Evolutionary conservation across 2,329 filamentous ascomycete genomes (phyloP), one percentile per base, ranked within the genome.

Genomic region (Nothophoma quercina): DNA sequence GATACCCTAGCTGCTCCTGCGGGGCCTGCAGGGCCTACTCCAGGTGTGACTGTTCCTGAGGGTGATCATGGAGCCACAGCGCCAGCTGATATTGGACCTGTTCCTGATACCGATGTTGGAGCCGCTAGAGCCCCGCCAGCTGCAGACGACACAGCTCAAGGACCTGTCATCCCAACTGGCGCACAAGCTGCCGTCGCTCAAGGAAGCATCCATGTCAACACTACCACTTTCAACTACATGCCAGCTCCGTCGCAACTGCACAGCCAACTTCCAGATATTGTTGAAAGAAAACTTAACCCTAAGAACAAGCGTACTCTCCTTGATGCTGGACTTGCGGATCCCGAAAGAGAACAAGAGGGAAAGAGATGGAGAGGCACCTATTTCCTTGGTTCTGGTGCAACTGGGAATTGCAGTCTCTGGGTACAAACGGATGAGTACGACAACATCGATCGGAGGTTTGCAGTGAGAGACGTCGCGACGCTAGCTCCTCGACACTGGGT

Each of bases 311-410:
- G 30, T 8, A 44, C 12, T 4, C 41, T 44, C 5, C 12, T 34
- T 6, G 15, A 35, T 9, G 41, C 41, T 9, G 41, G 30, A 4
- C 10, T 44, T 6, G 21, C 10, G 9, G 41, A 44, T 4, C 15
- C 30, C 3, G 30, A 34, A 1, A 35, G 23, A 28, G 41, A 19
- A 6, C 4, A n/a, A 19, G 21, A 33, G n/a, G 30, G 13, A 4
- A 44, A 35, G 41, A 35, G 41, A 21, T 41, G 40, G 34, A 34
- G 25, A 9, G 48, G 41, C 2, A 35, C 25, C 7, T 41, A 38
- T 9, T 36, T 45, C 12, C 34, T 51, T 13, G 41, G 40, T 3
- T 7, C 21, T 7, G 48, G 48, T 12, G 18, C 48, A 5, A 36
- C 32, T 1, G 48, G 48, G 2, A 30, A 16, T 7, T 35, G 36